Base-by-base conservation (phyloP, 371 early-diverging fungal genomes). In the Mortierella sp. region DNA sequence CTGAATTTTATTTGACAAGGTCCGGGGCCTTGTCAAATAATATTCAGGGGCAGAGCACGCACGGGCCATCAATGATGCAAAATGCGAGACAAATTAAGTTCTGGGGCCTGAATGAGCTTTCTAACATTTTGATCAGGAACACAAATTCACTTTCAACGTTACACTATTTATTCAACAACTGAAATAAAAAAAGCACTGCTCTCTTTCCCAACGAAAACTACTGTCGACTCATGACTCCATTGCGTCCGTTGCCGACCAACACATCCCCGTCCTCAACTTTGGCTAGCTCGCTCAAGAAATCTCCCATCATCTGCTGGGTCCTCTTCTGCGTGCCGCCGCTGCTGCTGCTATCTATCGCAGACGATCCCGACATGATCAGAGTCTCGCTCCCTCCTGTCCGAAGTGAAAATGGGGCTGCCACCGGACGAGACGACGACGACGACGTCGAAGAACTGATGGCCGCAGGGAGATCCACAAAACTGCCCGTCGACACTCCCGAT, bases 191-290 rank as follows among this genome's bases (percentile, higher is more conserved):
- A 61, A 8, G 31, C 16, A 50, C 13, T 2, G 2, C 19, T 58
- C 31, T 6, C 22, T 43, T n/a, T n/a, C n/a, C n/a, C n/a, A n/a
- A n/a, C n/a, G n/a, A n/a, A n/a, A n/a, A 31, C 45, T 63, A 76
- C 58, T 66, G 77, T 26, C 71, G 72, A 43, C 22, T 58, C 47
- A 78, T 55, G 19, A 70, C 64, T 9, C 82, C 74, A 63, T 68
- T 64, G 8, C 69, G 68, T 71, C 82, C 78, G n/a, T 71, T 69
- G 37, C 78, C 82, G 19, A 81, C 69, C 26, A 81, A 48, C 19
- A 77, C 74, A 65, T 77, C 81, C 6, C 80, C 80, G 16, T 76
- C 80, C 53, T 80, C 71, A 24, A 77, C 77, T 43, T 77, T 80
- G 10, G 81, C 70, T 45, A 80, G 14, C 65, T 70, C 77, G 41